Base-by-base conservation (phyloP, 306 rosid species). In the Acacia crassicarpa region DNA sequence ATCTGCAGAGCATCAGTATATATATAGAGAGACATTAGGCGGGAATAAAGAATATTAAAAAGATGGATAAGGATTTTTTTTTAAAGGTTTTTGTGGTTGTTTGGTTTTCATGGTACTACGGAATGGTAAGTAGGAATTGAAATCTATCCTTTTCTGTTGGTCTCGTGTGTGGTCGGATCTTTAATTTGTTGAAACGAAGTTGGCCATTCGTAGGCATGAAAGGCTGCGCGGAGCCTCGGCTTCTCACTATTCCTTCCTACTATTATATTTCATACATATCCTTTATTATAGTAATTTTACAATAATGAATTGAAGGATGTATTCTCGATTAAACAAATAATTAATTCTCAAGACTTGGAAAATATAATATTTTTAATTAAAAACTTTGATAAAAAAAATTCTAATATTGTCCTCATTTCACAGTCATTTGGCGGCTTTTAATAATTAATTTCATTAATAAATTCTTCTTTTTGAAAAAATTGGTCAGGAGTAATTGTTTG, bases 161-260 rank as follows among this genome's bases (percentile, higher is more conserved):
- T 17, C 5, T 61, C 33, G 17, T 11, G 35, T 22, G n/a, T 16
- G 20, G 5, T 16, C 11, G 10, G 9, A 62, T 25, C 9, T 14
- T 12, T 27, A 13, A 4, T 62, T 62, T 13, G 19, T 23, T 23
- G 33, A 27, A 62, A 27, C 67, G 48, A 81, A n/a, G 43, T 11
- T 70, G 84, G 84, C 90, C 14, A 54, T 81, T 87, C 78, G 86
- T 3, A 51, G 43, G 74, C 78, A 75, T 27, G 84, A 84, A 87
- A 75, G 79, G 90, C 71, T 82, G 69, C 80, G 19, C 80, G 19
- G 51, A 2, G 32, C 15, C 53, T 48, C 45, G 30, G 9, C 30
- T 40, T 9, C 32, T 40, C 5, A 20, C 13, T 33, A 8, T 33
- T 66, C 23, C 10, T 38, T 1, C 15, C 27, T 27, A 27, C 27